Base-by-base conservation (phyloP, 129 eudicot genomes). In the Rutidosis leptorrhynchoides region DNA sequence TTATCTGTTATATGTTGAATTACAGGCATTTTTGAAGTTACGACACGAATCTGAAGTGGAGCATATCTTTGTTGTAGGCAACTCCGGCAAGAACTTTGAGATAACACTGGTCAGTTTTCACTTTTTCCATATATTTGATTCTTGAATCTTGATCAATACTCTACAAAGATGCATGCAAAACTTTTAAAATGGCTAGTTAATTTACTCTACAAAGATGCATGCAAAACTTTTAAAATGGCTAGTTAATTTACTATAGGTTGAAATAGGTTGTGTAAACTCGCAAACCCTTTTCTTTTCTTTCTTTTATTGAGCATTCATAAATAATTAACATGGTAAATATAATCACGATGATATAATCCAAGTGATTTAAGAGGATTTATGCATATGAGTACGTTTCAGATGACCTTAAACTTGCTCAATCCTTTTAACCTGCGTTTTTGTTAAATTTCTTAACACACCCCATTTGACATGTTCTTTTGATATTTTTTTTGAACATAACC, bases 41-140 rank as follows among this genome's bases (percentile, higher is more conserved):
- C 81, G 81, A 48, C 96, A 93, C 69, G 96, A 85, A 75, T 78
- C 89, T 65, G 85, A 85, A 62, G 96, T 88, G 70, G 96, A 88
- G 62, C 98, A 93, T 70, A 75, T 86, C 17, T 88, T 93, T 74
- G 72, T 86, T 42, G 86, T 88, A 58, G 95, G 81, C 8, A 80
- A 71, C 80, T 83, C 95, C 4, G 84, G 92, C 79, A 85, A 83
- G 28, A 79, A 82, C 79, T 86, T 76, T 68, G 83, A 87, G 77
- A 75, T 85, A 33, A 67, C 79, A 37, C 73, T 93, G 78, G 98
- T 92, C n/a, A 83, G 60, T 61, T 52, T 37, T 45, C 61, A 12
- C 40, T 43, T 1, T 22, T 19, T 46, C 20, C 19, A 33, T 62
- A 43, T 62, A 51, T 17, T 9, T 24, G 22, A 3, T 59, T 59